These are phyloP conservation scores for Thielaviopsis euricoi DNA, from an alignment of 2,329 filamentous ascomycete genomes.

Conservation along the genomic window DNA sequence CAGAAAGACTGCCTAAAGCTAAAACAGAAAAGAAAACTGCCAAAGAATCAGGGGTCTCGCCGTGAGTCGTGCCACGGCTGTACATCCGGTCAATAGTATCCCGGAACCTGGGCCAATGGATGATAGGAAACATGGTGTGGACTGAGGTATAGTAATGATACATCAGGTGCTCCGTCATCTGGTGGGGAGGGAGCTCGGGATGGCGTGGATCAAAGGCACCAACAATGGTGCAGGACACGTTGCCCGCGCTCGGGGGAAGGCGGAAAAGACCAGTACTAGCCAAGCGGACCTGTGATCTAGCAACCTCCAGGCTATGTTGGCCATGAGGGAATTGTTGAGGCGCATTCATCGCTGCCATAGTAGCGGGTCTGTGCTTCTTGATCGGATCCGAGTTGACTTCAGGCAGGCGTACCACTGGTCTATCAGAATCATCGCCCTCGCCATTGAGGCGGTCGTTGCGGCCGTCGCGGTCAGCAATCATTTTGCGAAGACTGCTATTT, in stretches of 20 bases:
- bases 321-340: slow-evolving; percentile 9
- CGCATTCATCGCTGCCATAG: slow-evolving; percentile 10
- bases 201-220: slow-evolving; percentile 32
- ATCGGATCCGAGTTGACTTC: slow-evolving; percentile 8
- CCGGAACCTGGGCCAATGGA: slow-evolving; percentile 78
- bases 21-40: slow-evolving; percentile 71
- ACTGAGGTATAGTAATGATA: slow-evolving; percentile 59
- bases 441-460: slow-evolving; percentile 34
- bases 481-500: slow-evolving; percentile 55
- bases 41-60: slow-evolving; percentile 44
- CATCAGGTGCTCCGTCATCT: slow-evolving; percentile 55
- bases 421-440: slow-evolving; percentile 35
- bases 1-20: slow-evolving; percentile 66
- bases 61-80: slow-evolving; percentile 40
- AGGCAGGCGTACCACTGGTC: slow-evolving; percentile 3
- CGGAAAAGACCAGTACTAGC: slow-evolving; percentile 10
- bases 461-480: slow-evolving; percentile 35
- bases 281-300: slow-evolving; percentile 10
- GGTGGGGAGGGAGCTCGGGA: slow-evolving; percentile 53
- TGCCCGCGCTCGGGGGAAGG: slow-evolving; percentile 11
- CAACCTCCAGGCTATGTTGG: slow-evolving; percentile 9
- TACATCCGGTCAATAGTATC: slow-evolving; percentile 65
- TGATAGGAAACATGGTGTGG: slow-evolving; percentile 66
- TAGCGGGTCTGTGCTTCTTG: slow-evolving; percentile 10
- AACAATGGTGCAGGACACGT: slow-evolving; percentile 10